Evolutionary conservation across 2,329 filamentous ascomycete species (phyloP).

Genomic region (Aspergillus sp.): DNA sequence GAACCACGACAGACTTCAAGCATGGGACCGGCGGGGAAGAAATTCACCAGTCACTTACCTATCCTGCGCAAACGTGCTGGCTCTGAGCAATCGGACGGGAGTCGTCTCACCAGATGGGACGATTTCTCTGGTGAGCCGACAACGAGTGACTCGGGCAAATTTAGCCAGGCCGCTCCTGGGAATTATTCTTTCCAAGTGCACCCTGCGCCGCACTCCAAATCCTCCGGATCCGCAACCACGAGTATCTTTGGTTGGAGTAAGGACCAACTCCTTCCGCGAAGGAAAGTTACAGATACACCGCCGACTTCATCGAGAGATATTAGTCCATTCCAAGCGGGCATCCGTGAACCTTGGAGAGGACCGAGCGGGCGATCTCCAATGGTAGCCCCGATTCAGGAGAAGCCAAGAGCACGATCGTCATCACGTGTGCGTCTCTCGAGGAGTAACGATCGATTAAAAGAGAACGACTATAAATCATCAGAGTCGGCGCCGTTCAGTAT

Average conservation of each 20-base stretch:
- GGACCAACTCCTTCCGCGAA: conserved; percentile 37
- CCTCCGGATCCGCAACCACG: conserved; percentile 25
- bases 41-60: conserved; percentile 27
- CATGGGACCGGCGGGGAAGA: conserved; percentile 18
- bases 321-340: conserved; percentile 31
- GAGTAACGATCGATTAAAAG: conserved; percentile 17
- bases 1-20: conserved; percentile 13
- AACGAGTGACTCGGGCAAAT: conserved; percentile 53
- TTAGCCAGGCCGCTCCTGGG: conserved; percentile 57
- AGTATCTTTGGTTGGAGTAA: conserved; percentile 32
- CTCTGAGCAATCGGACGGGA: background rate
- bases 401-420: conserved; percentile 55
- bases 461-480: conserved; percentile 31
- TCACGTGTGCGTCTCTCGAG: conserved; percentile 40
- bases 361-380: conserved; percentile 66
- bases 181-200: conserved; percentile 23
- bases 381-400: conserved; percentile 63
- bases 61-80: conserved; percentile 21
- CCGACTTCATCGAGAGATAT: conserved; percentile 37
- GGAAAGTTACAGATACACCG: conserved; percentile 30
- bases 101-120: conserved; percentile 53
- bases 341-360: conserved; percentile 63
- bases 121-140: conserved; percentile 65
- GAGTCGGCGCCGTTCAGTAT: conserved; percentile 26
- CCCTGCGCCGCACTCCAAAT: conserved; percentile 17